These are phyloP conservation scores for Penicillium taxi DNA, from an alignment of 495 filamentous ascomycete genomes.

Conservation along the genomic window DNA sequence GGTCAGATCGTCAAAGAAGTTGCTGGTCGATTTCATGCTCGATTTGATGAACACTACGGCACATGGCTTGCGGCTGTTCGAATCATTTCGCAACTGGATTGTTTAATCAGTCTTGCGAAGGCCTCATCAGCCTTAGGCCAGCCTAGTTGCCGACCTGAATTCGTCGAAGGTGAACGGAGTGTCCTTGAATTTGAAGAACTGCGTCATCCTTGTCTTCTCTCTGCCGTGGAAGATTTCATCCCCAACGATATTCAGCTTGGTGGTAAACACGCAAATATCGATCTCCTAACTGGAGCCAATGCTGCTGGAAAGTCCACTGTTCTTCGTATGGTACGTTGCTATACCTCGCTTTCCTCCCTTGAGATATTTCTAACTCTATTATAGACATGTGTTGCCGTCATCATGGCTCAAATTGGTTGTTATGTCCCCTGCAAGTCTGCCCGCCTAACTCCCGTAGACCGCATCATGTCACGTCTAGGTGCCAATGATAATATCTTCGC, in stretches of 20 bases:
- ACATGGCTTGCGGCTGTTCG: constrained; percentile 84
- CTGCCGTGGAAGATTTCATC: constrained; percentile 87
- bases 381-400: constrained; percentile 86
- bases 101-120: constrained; percentile 84
- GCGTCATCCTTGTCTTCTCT: constrained; percentile 88
- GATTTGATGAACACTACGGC: constrained; percentile 80
- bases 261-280: constrained; percentile 71
- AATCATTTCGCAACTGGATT: constrained; percentile 87
- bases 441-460: constrained; percentile 82
- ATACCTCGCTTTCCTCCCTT: background rate
- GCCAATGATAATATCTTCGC: constrained; percentile 99
- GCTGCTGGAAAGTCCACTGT: constrained; percentile 98
- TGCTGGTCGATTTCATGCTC: constrained; percentile 69
- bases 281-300: constrained; percentile 91
- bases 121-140: constrained; percentile 74
- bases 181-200: constrained; percentile 87
- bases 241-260: constrained; percentile 91
- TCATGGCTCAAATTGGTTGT: constrained; percentile 98
- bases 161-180: constrained; percentile 76
- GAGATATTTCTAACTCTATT: constrained; percentile 3
- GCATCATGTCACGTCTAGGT: constrained; percentile 97
- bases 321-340: constrained; percentile 72
- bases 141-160: constrained; percentile 79
- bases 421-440: constrained; percentile 81
- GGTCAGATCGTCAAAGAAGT: constrained; percentile 87